phyloP scores from a whole-genome alignment of 345 rosid genomes.

The Limnanthes douglasii region DNA sequence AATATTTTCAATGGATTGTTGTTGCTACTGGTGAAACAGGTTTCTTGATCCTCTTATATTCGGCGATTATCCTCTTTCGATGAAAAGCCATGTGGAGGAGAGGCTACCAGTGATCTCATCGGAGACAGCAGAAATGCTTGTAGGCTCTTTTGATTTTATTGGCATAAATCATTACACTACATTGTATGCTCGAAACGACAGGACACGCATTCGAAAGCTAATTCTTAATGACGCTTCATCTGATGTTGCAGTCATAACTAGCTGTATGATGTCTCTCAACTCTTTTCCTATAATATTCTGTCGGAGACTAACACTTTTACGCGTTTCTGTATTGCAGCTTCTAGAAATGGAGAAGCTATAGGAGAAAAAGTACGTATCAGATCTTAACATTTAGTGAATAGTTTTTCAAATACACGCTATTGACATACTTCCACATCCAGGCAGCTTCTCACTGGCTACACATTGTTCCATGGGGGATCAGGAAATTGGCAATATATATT shows the following conservation, averaged over 20 bases:
- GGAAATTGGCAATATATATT: constrained; percentile 36
- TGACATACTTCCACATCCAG: constrained; percentile 27
- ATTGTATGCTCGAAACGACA: constrained; percentile 54
- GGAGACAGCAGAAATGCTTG: constrained; percentile 30
- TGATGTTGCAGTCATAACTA: constrained; percentile 64
- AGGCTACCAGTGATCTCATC: constrained; percentile 57
- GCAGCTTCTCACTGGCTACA: constrained; percentile 88
- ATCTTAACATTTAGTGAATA: no score
- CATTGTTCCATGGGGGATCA: constrained; percentile 86
- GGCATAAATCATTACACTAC: constrained; percentile 89
- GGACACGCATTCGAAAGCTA: constrained; percentile 46
- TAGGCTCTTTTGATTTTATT: constrained; percentile 44
- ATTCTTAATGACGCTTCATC: constrained; percentile 78
- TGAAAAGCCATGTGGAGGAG: constrained; percentile 49
- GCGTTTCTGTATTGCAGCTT: constrained; percentile 26
- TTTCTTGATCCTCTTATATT: constrained; percentile 75
- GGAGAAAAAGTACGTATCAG: constrained; percentile 74
- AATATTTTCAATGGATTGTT: no score
- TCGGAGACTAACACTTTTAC: neutral
- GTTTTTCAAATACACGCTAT: no score
- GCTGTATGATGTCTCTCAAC: constrained; percentile 27
- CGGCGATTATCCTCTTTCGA: constrained; percentile 70
- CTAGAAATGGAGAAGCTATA: constrained; percentile 50
- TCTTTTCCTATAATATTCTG: neutral
- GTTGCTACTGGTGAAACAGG: no score